phyloP scores from a whole-genome alignment of 1,139 yeast species.

The Yamadazyma trypodendri region DNA sequence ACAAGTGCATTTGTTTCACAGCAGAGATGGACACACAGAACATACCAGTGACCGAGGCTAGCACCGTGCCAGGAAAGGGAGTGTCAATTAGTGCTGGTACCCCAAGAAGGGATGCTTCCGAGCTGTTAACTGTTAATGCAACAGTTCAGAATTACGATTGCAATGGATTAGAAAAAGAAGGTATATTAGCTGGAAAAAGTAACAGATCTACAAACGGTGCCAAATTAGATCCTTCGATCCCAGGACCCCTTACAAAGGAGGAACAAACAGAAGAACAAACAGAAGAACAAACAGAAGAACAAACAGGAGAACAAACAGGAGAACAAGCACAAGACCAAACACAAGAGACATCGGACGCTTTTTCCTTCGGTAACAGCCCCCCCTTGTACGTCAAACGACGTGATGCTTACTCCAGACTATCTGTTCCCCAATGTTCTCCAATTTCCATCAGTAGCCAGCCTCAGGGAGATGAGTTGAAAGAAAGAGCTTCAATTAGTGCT shows the following conservation, averaged over 20 bases:
- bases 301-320: neutral
- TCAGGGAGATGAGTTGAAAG: neutral
- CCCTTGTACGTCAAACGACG: slow-evolving; percentile 9
- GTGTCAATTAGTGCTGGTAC: neutral
- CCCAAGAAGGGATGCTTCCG: neutral
- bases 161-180: no score
- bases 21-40: neutral
- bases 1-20: neutral
- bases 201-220: no score
- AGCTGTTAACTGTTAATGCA: neutral
- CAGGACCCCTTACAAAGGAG: neutral
- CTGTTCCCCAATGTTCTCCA: slow-evolving; percentile 3
- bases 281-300: neutral
- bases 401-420: slow-evolving; percentile 2
- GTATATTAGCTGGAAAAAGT: no score
- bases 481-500: neutral
- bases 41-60: neutral
- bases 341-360: neutral
- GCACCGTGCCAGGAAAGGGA: neutral
- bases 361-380: slow-evolving; percentile 12
- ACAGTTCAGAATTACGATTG: neutral
- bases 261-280: no score
- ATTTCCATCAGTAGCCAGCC: neutral
- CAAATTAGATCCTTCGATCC: no score
- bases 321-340: neutral